Percentiles rank a stretch among this genome's conserved stretches.
Conservation (phyloP, 805 yeast species). For the Pichia gijzeniarum region DNA sequence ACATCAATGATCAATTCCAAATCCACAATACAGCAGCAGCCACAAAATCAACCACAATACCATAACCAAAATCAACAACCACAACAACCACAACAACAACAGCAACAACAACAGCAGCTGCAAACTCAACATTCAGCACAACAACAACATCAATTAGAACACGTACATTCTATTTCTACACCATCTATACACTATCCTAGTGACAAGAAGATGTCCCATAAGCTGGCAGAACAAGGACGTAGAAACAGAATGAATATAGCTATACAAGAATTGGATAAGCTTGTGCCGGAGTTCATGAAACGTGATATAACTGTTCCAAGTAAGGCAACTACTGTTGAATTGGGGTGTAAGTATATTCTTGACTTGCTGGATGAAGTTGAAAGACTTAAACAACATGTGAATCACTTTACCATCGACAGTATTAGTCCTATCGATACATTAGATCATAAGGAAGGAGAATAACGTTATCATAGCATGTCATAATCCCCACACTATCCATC, state of each 20-base stretch:
- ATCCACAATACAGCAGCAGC: neutral
- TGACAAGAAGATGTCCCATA: slow-evolving; percentile 68
- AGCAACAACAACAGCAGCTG: too few relatives aligned
- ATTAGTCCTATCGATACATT: slow-evolving; percentile 21
- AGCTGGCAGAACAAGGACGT: slow-evolving; percentile 93
- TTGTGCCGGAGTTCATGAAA: slow-evolving; percentile 56
- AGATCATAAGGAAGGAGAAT: neutral
- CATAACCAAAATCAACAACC: too few relatives aligned
- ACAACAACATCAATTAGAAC: too few relatives aligned
- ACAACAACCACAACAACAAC: too few relatives aligned
- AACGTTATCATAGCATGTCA: neutral
- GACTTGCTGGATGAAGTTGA: slow-evolving; percentile 33
- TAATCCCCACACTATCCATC: neutral
- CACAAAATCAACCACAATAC: too few relatives aligned
- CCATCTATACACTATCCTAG: neutral
- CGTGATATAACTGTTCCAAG: slow-evolving; percentile 66
- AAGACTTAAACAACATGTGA: slow-evolving; percentile 20
- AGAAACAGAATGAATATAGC: slow-evolving; percentile 90
- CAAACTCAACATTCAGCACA: too few relatives aligned
- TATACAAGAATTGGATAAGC: slow-evolving; percentile 60
- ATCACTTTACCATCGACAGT: slow-evolving; percentile 3
- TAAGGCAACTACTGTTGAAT: slow-evolving; percentile 92
- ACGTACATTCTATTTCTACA: too few relatives aligned
- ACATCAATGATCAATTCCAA: neutral
- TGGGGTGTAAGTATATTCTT: slow-evolving; percentile 68